These are phyloP conservation scores for Phanerochaete sordida DNA, from an alignment of 768 basidiomycete genomes.

Conservation along the genomic window DNA sequence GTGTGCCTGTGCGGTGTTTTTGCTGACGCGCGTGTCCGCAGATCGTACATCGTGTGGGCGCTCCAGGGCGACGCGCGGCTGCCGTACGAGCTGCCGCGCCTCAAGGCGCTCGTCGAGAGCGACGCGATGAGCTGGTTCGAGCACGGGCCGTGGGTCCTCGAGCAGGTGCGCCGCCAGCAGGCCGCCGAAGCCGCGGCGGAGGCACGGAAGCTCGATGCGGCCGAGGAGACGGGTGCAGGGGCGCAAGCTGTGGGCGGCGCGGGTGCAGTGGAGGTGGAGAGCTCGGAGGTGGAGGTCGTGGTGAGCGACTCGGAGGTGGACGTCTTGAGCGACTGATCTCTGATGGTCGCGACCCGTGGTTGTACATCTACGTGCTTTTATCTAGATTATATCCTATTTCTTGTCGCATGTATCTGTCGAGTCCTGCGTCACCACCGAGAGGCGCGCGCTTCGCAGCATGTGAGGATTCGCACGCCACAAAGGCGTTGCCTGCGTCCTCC, in stretches of 20 bases:
- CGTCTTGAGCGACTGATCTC: no score
- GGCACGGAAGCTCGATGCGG: no score
- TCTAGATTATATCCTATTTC: no score
- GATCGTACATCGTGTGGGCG: slow-evolving; percentile 41
- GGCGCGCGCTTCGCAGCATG: neutral
- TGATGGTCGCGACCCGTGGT: no score
- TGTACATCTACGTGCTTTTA: no score
- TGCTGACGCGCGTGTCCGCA: no score
- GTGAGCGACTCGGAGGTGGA: no score
- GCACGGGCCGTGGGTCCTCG: neutral
- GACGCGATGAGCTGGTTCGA: neutral
- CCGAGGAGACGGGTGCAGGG: no score
- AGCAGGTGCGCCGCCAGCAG: neutral
- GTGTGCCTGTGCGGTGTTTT: no score
- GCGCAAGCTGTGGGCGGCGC: no score
- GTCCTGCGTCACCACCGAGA: no score
- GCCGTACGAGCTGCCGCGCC: slow-evolving; percentile 30
- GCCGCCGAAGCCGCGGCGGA: neutral
- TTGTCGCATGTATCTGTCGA: no score
- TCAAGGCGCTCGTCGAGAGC: slow-evolving; percentile 30
- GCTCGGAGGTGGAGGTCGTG: neutral
- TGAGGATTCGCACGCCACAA: neutral
- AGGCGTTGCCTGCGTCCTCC: neutral
- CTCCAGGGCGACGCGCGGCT: slow-evolving; percentile 36
- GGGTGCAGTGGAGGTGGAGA: neutral